A percentile compares a stretch with the other conserved stretches of the same genome.
Evolutionary conservation across 352 stramenopile genomes (phyloP).

Genomic region (Phytophthora europaea): DNA sequence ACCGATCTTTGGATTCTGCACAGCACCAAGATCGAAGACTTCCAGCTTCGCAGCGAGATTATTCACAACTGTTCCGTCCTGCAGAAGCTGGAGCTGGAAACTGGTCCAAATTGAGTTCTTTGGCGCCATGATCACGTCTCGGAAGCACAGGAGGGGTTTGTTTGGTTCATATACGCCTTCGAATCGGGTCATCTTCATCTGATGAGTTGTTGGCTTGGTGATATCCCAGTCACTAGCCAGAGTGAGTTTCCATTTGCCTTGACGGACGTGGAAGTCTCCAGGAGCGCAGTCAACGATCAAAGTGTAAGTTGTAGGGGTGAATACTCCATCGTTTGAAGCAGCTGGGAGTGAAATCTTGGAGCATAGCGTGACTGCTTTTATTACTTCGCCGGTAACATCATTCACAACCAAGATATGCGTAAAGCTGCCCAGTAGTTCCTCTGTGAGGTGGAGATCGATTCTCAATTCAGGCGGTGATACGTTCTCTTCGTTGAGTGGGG

Average conservation of each 20-base stretch:
- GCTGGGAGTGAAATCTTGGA: constrained; percentile 31
- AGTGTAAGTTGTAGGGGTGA: constrained; percentile 42
- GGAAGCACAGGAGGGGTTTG: constrained; percentile 70
- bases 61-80: constrained; percentile 28
- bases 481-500: constrained; percentile 15
- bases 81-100: constrained; percentile 60
- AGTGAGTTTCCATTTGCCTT: constrained; percentile 69
- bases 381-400: constrained; percentile 47
- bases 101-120: constrained; percentile 55
- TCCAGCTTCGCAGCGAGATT: constrained; percentile 63
- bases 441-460: constrained; percentile 69
- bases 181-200: constrained; percentile 59
- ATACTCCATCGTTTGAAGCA: constrained; percentile 3
- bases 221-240: constrained; percentile 64
- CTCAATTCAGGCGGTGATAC: constrained; percentile 41
- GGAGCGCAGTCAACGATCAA: constrained; percentile 68
- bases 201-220: constrained; percentile 42
- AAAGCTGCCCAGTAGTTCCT: constrained; percentile 52
- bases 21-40: constrained; percentile 55
- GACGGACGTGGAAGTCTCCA: constrained; percentile 35
- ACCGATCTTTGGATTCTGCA: constrained; percentile 30
- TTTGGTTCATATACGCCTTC: constrained; percentile 70
- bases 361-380: constrained; percentile 46
- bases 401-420: constrained; percentile 66
- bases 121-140: constrained; percentile 63